Conservation (phyloP, 306 rosid species). For the Begonia peltatifolia region DNA sequence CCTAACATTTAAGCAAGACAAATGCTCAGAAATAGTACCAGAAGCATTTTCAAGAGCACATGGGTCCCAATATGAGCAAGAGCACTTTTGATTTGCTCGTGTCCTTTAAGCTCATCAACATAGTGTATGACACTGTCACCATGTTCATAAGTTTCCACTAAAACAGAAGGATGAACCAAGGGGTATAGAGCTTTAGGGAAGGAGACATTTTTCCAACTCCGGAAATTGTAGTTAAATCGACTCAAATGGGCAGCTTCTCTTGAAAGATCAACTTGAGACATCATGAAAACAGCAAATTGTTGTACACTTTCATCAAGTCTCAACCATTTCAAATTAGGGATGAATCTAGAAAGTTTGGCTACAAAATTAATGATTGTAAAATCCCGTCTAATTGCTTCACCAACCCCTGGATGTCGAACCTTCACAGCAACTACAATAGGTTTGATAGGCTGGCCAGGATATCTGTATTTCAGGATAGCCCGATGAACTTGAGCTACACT, state of each 20-base stretch:
- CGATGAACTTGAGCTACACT: constrained; percentile 83
- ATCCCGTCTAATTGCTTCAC: constrained; percentile 69
- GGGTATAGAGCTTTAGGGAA: constrained; percentile 98
- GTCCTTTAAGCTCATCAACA: constrained; percentile 53
- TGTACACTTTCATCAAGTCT: constrained; percentile 63
- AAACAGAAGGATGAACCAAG: constrained; percentile 93
- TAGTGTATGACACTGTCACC: constrained; percentile 57
- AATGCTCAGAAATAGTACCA: constrained; percentile 26
- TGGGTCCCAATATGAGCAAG: constrained; percentile 76
- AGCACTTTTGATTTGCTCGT: constrained; percentile 39
- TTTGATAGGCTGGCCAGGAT: constrained; percentile 46
- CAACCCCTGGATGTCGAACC: constrained; percentile 77
- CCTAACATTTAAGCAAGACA: neutral
- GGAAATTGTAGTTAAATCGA: constrained; percentile 86
- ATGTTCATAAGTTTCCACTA: constrained; percentile 89
- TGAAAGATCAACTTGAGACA: constrained; percentile 99
- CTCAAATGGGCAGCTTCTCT: constrained; percentile 98
- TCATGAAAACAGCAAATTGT: constrained; percentile 95
- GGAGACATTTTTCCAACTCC: constrained; percentile 86
- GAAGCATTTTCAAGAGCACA: constrained; percentile 69
- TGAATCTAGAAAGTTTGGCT: constrained; percentile 30
- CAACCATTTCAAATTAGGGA: constrained; percentile 55
- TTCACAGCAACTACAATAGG: constrained; percentile 65
- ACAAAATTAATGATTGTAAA: constrained; percentile 37
- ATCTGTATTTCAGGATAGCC: constrained; percentile 51